Percentiles rank a stretch among this genome's conserved stretches.
These are phyloP conservation scores for Botrytis fragariae DNA, from an alignment of 2,329 filamentous ascomycete species.

Conservation along the genomic window DNA sequence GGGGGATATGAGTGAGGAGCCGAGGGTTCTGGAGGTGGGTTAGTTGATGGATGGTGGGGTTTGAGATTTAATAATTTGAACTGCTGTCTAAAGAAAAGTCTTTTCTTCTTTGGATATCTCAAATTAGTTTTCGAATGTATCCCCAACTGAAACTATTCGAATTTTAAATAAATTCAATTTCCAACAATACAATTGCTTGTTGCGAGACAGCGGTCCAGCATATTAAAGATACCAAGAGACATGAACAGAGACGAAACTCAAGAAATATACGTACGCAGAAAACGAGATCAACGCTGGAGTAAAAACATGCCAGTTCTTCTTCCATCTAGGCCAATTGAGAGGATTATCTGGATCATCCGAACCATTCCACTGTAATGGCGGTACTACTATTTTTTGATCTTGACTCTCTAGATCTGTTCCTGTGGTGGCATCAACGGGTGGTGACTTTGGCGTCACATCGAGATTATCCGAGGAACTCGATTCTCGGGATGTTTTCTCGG, in stretches of 20 bases:
- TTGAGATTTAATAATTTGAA: not conserved
- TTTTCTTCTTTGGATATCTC: not conserved
- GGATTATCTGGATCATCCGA: not conserved
- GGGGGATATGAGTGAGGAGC: not conserved
- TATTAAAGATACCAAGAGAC: not conserved
- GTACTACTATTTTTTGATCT: not conserved
- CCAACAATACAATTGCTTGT: not conserved
- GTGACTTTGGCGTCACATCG: not conserved
- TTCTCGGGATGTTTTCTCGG: not conserved
- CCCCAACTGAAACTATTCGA: not conserved
- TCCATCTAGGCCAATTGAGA: not conserved
- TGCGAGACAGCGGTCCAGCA: not conserved
- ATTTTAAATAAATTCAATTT: rapidly evolving
- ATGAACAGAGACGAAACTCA: not conserved
- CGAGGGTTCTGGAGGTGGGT: not conserved
- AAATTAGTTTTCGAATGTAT: not conserved
- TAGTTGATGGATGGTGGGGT: not conserved
- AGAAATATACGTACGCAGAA: not conserved
- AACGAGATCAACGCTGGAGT: not conserved
- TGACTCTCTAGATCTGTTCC: not conserved
- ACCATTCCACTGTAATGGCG: not conserved
- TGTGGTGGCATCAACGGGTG: not conserved
- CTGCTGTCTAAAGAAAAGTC: not conserved
- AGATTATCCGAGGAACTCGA: not conserved
- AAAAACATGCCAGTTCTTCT: not conserved